Evolutionary conservation across 148 eudicot genomes (phyloP).

Genomic region (Vaccinium macrocarpon): DNA sequence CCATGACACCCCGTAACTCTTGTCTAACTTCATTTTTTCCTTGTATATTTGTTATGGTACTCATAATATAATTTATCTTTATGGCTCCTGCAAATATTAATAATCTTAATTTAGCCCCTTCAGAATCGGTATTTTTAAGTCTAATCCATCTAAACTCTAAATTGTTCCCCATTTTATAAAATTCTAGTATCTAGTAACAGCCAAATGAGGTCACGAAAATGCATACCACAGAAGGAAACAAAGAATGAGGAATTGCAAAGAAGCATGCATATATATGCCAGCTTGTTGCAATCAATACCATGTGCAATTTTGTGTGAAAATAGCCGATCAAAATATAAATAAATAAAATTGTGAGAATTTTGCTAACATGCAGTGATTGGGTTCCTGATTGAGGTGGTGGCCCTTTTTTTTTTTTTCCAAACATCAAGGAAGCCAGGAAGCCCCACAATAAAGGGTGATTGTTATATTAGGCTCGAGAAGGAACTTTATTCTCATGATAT

Average conservation of each 20-base stretch:
- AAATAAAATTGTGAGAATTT: too few species aligned
- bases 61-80: too few species aligned
- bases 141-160: background rate
- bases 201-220: background rate
- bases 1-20: too few species aligned
- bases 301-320: background rate
- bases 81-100: too few species aligned
- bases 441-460: background rate
- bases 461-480: conserved; percentile 10
- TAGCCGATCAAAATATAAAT: too few species aligned
- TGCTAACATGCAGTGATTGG: background rate
- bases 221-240: background rate
- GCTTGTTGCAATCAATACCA: background rate
- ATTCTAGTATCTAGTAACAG: background rate
- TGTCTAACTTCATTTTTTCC: too few species aligned
- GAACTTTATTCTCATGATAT: conserved; percentile 1
- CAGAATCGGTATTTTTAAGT: too few species aligned
- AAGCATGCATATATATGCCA: background rate
- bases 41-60: too few species aligned
- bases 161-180: background rate
- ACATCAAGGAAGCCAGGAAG: conserved; percentile 3
- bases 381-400: background rate
- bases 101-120: too few species aligned
- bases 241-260: background rate
- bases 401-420: background rate